These are phyloP conservation scores for Calonectria fujianensis DNA, from an alignment of 2,329 filamentous ascomycete genomes.

Conservation along the genomic window DNA sequence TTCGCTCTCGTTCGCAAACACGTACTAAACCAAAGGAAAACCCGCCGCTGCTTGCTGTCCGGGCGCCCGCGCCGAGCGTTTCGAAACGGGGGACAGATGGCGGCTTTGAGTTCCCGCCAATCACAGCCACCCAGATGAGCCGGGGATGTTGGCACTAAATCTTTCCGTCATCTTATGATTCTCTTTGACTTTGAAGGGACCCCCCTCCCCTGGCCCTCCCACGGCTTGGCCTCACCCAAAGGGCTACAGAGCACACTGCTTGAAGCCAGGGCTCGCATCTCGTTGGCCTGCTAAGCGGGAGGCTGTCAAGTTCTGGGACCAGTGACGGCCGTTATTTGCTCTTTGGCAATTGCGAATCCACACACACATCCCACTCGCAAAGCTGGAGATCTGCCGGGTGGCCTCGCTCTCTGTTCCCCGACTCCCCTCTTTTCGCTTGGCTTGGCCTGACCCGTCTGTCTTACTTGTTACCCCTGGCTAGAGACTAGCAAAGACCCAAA, in stretches of 20 bases:
- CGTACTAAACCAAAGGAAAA: slow-evolving; percentile 20
- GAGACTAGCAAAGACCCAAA: slow-evolving; percentile 23
- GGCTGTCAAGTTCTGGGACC: slow-evolving; percentile 21
- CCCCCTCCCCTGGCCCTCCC: neutral
- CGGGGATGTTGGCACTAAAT: slow-evolving; percentile 37
- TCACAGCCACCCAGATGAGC: slow-evolving; percentile 25
- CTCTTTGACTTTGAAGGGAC: slow-evolving; percentile 29
- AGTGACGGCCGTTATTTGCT: slow-evolving; percentile 35
- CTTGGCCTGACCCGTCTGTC: slow-evolving; percentile 8
- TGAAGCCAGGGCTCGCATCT: slow-evolving; percentile 17
- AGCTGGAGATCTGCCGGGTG: slow-evolving; percentile 27
- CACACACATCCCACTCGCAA: slow-evolving; percentile 7
- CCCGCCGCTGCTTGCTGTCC: slow-evolving; percentile 19
- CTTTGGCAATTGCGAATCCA: slow-evolving; percentile 25
- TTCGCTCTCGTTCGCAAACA: slow-evolving; percentile 26
- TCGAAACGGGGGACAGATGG: slow-evolving; percentile 49
- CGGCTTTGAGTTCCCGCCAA: slow-evolving; percentile 50
- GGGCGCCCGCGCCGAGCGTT: slow-evolving; percentile 49
- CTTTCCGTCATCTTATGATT: slow-evolving; percentile 49
- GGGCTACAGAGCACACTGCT: slow-evolving; percentile 8
- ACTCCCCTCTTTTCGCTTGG: slow-evolving; percentile 26
- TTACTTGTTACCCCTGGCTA: slow-evolving; percentile 30
- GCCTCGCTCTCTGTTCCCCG: slow-evolving; percentile 20
- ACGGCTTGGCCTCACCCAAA: slow-evolving; percentile 9
- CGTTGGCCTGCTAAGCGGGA: slow-evolving; percentile 38